Evolutionary conservation across 1,284 basidiomycete species (phyloP).

Genomic region (Cutaneotrichosporon sp.): DNA sequence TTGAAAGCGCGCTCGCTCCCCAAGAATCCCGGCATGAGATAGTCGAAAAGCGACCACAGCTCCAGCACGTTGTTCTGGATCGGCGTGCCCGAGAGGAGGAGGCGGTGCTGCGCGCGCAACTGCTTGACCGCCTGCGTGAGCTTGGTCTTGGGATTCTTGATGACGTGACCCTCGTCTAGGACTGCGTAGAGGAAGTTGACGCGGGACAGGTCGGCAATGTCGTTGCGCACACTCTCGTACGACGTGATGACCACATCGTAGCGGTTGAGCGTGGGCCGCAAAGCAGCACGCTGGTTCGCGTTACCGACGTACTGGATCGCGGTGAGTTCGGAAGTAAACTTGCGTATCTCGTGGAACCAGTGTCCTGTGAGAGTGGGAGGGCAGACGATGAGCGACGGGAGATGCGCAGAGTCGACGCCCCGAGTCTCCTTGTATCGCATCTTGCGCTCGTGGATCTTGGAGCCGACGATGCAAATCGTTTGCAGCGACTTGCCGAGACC

Average conservation of each 20-base stretch:
- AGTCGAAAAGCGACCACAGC: conserved; percentile 98
- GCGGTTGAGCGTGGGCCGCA: conserved; percentile 65
- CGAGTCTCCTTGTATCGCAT: conserved; percentile 67
- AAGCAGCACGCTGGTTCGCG: conserved; percentile 74
- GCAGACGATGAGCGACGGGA: conserved; percentile 94
- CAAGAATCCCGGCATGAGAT: conserved; percentile 98
- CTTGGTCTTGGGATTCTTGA: conserved; percentile 98
- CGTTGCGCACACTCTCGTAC: conserved; percentile 96
- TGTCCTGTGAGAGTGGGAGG: conserved; percentile 97
- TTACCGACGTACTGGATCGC: conserved; percentile 90
- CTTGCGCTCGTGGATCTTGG: conserved; percentile 86
- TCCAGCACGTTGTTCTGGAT: conserved; percentile 99
- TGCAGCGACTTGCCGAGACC: conserved; percentile 97
- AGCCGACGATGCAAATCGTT: conserved; percentile 94
- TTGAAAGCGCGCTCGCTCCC: conserved; percentile 95
- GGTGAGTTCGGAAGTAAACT: conserved; percentile 75
- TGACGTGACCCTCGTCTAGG: conserved; percentile 96
- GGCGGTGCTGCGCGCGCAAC: conserved; percentile 83
- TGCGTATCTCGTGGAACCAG: conserved; percentile 97
- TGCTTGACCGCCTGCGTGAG: conserved; percentile 94
- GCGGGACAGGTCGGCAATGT: conserved; percentile 73
- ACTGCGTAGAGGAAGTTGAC: conserved; percentile 94
- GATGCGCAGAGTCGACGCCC: conserved; percentile 74
- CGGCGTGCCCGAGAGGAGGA: conserved; percentile 94
- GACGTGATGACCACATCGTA: conserved; percentile 93